Evolutionary conservation across 83 land plant genomes (phyloP), one percentile per base, ranked within the genome.

Genomic region (Picea abies): DNA sequence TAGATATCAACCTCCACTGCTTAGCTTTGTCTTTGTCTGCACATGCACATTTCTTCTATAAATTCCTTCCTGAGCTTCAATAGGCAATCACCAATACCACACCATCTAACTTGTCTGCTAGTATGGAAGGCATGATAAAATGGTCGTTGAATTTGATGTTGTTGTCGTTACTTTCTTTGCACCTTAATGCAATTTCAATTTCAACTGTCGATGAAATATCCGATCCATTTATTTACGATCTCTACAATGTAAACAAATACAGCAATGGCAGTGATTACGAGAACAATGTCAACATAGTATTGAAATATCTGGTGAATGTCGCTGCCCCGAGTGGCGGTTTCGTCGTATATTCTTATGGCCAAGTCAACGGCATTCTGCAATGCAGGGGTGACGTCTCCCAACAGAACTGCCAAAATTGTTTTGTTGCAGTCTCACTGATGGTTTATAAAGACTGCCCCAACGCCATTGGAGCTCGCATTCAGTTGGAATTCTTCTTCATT

Each of bases 381-480:
- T 70, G 73, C 47, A 32, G 73, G 37, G 73, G 73, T 1, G 73
- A 70, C 2, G n/a, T 70, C 2, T 70, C 73, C 1, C 73, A 39
- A 8, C n/a, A 16, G 4, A 47, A 70, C 5, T 70, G 47, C 47
- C 73, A 29, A 0, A 20, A 39, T 4, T 70, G 73, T 15, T 70
- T 41, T 3, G 47, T 15, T 39, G 20, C 32, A 5, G 73, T 41
- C 17, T 39, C 37, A 4, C 19, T 17, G 4, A 9, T 19, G 8
- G 26, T 70, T 8, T 1, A 9, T 14, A 39, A 29, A 1, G 16
- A 70, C 16, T 70, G 47, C 19, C 73, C 73, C 2, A 70, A 70
- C 73, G 73, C 73, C 73, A 70, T 70, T 35, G 73, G 73, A 17
- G 73, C 73, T 20, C 73, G n/a, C 1, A 41, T 70, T 70, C 73